These are phyloP conservation scores for Pseudozyma thailandica DNA, from an alignment of 1,284 basidiomycete species.

Conservation along the genomic window DNA sequence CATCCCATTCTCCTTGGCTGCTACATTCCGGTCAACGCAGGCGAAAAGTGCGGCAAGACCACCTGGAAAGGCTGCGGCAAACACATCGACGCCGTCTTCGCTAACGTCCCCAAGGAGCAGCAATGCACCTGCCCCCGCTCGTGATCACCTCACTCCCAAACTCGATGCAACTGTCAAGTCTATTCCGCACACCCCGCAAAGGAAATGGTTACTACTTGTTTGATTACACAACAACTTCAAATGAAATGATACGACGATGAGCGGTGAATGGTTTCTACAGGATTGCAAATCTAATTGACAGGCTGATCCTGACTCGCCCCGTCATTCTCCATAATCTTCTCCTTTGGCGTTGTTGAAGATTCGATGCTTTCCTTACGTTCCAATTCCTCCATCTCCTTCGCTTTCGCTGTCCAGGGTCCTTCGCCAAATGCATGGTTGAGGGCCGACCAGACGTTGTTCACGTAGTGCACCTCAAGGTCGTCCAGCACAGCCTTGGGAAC, in stretches of 20 bases:
- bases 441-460: conserved; percentile 65
- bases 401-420: conserved; percentile 61
- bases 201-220: background rate
- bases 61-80: conserved; percentile 53
- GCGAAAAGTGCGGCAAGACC: conserved; percentile 57
- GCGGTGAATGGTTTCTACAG: conserved; percentile 12
- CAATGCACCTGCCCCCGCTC: conserved; percentile 50
- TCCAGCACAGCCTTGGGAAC: conserved; percentile 64
- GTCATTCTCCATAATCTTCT: conserved; percentile 41
- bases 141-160: background rate
- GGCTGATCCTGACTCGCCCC: conserved; percentile 54
- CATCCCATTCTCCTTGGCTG: background rate
- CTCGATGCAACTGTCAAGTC: background rate
- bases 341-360: conserved; percentile 8
- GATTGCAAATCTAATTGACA: conserved; percentile 28
- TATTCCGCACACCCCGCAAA: background rate
- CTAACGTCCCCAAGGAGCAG: conserved; percentile 38
- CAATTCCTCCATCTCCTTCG: conserved; percentile 55
- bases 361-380: conserved; percentile 40
- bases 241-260: background rate
- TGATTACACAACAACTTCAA: background rate
- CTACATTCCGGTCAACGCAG: conserved; percentile 7
- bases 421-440: conserved; percentile 65
- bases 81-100: conserved; percentile 49
- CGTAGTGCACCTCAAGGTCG: conserved; percentile 66